Conservation (phyloP, 1,284 basidiomycete genomes). For the Ganoderma lingzhi region DNA sequence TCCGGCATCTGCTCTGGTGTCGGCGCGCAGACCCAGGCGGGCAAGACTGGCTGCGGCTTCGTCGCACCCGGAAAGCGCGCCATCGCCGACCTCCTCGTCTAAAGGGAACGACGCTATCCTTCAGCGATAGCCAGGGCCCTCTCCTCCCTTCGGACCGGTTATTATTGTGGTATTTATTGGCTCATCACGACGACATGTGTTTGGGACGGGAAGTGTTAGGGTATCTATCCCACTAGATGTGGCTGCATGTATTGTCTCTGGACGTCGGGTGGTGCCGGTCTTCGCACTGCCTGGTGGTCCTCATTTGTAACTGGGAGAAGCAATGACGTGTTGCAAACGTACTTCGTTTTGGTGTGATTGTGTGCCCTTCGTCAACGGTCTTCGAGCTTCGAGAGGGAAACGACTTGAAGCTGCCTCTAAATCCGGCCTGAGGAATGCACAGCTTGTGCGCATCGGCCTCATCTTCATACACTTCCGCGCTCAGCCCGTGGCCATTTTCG, state of each 20-base stretch:
- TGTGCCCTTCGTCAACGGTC: not conserved
- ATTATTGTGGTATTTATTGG: conserved; percentile 10
- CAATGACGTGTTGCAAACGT: conserved; percentile 1
- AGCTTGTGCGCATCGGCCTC: too few species aligned
- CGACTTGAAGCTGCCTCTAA: not conserved
- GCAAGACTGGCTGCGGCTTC: conserved; percentile 11
- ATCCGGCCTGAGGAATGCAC: not conserved
- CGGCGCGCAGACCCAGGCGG: conserved; percentile 7
- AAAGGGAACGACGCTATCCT: not conserved
- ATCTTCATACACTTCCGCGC: too few species aligned
- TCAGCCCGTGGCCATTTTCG: too few species aligned
- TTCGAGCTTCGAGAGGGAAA: not conserved
- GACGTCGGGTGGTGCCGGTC: not conserved
- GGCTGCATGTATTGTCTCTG: conserved; percentile 10
- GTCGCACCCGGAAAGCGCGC: conserved; percentile 7
- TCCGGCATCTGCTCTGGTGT: conserved; percentile 8
- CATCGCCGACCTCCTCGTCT: conserved; percentile 11
- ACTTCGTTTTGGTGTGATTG: not conserved
- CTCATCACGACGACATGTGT: not conserved
- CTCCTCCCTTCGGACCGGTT: not conserved
- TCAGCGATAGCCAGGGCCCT: not conserved
- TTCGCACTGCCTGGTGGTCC: not conserved
- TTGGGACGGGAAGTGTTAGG: not conserved
- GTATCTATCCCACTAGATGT: conserved; percentile 6
- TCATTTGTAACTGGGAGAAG: conserved; percentile 1